Percentiles rank a stretch among this genome's conserved stretches.
phyloP scores from a whole-genome alignment of 2,329 filamentous ascomycete species.

The Pseudocercospora eumusae region DNA sequence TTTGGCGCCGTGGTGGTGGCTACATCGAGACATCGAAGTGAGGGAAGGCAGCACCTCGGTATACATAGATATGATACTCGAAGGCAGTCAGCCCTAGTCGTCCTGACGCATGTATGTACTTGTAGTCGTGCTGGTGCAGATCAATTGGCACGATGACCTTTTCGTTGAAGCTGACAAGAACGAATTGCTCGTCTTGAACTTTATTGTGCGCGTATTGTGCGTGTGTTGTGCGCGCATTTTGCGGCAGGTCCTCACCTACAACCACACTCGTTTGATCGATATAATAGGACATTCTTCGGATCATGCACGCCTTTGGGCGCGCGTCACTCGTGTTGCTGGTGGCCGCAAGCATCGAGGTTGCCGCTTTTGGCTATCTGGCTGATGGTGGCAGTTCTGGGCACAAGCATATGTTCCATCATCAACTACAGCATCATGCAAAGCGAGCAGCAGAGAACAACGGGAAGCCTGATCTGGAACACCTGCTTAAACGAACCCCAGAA shows the following conservation, averaged over 20 bases:
- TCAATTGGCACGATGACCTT: background rate
- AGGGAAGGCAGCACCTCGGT: background rate
- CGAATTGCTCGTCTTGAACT: background rate
- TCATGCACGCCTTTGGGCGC: slow-evolving; percentile 5
- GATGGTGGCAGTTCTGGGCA: background rate
- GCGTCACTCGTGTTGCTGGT: background rate
- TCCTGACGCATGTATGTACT: background rate
- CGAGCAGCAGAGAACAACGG: background rate
- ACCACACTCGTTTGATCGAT: background rate
- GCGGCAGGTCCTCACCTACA: background rate
- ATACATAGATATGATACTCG: background rate
- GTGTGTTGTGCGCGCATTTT: background rate
- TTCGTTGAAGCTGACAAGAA: background rate
- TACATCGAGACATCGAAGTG: background rate
- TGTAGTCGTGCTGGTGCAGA: background rate
- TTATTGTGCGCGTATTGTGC: background rate
- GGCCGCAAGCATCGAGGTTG: background rate
- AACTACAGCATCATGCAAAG: background rate
- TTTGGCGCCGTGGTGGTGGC: background rate
- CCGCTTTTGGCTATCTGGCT: background rate
- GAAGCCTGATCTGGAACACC: background rate
- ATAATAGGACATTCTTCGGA: background rate
- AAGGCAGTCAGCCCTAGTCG: background rate
- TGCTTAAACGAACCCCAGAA: background rate
- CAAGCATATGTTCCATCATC: slow-evolving; percentile 6